phyloP scores from a whole-genome alignment of 208 protist species.

The Trypanosoma caninum region DNA sequence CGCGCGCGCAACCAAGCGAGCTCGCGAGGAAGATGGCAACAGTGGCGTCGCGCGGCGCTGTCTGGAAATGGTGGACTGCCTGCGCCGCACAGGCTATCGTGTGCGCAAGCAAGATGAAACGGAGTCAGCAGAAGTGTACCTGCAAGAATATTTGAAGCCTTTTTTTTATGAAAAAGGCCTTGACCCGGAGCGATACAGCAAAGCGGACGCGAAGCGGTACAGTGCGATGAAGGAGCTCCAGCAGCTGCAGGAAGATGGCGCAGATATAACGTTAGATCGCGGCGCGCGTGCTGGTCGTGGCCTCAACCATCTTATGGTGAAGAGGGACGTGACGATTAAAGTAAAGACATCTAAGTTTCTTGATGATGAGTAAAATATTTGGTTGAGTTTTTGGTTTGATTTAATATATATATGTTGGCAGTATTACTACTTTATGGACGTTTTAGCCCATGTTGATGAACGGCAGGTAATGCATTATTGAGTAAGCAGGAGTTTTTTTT shows the following conservation, averaged over 20 bases:
- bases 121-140: conserved; percentile 64
- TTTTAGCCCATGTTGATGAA: no score
- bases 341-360: conserved; percentile 59
- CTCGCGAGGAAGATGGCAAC: conserved; percentile 24
- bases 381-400: background rate
- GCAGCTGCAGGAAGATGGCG: conserved; percentile 73
- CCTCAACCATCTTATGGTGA: conserved; percentile 26
- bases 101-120: conserved; percentile 36
- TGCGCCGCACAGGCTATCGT: conserved; percentile 63
- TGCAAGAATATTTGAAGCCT: conserved; percentile 47
- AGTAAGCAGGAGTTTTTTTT: background rate
- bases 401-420: no score
- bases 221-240: conserved; percentile 62
- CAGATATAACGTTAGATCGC: conserved; percentile 60
- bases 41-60: conserved; percentile 45
- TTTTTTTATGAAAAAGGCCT: conserved; percentile 70
- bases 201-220: conserved; percentile 61
- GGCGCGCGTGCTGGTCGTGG: conserved; percentile 55
- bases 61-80: conserved; percentile 67
- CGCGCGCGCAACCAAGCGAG: conserved; percentile 42
- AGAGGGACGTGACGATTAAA: conserved; percentile 11
- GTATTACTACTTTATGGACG: no score
- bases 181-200: conserved; percentile 61
- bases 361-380: conserved; percentile 46
- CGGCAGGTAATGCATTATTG: background rate